These are phyloP conservation scores for Fraxinus nigra DNA, from an alignment of 305 asterid species.

Conservation along the genomic window DNA sequence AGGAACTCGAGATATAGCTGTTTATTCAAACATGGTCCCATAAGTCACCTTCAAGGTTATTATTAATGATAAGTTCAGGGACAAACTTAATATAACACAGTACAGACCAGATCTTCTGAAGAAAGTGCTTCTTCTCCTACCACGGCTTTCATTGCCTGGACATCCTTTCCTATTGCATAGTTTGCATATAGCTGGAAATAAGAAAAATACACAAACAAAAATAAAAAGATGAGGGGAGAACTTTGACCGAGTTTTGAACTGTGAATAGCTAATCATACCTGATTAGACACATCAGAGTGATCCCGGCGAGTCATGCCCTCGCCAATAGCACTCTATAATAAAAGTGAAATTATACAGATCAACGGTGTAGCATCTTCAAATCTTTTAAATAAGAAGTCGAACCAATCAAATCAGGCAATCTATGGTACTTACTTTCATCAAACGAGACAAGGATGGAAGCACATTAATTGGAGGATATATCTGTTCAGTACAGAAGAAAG, in stretches of 20 bases:
- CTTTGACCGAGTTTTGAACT: not conserved
- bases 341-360: not conserved
- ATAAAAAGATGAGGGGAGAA: not conserved
- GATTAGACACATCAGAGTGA: slow-evolving; percentile 97
- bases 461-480: slow-evolving; percentile 98
- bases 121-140: slow-evolving; percentile 99
- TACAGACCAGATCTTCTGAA: slow-evolving; percentile 92
- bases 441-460: slow-evolving; percentile 94
- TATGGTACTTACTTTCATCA: slow-evolving; percentile 75
- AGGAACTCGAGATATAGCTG: slow-evolving; percentile 31
- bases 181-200: slow-evolving; percentile 73
- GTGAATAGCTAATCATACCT: slow-evolving; percentile 38
- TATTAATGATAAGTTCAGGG: not conserved
- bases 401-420: slow-evolving; percentile 4
- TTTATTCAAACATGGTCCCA: not conserved
- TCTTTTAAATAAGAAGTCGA: not conserved
- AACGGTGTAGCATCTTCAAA: not conserved
- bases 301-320: slow-evolving; percentile 99
- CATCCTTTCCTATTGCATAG: slow-evolving; percentile 99
- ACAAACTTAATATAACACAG: not conserved
- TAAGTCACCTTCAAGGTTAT: not conserved
- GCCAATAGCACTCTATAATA: slow-evolving; percentile 93
- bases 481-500: slow-evolving; percentile 37
- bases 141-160: slow-evolving; percentile 99
- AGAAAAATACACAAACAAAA: not conserved